These are phyloP conservation scores for Xylariaceae sp. DNA, from an alignment of 2,329 filamentous ascomycete species.

Conservation along the genomic window DNA sequence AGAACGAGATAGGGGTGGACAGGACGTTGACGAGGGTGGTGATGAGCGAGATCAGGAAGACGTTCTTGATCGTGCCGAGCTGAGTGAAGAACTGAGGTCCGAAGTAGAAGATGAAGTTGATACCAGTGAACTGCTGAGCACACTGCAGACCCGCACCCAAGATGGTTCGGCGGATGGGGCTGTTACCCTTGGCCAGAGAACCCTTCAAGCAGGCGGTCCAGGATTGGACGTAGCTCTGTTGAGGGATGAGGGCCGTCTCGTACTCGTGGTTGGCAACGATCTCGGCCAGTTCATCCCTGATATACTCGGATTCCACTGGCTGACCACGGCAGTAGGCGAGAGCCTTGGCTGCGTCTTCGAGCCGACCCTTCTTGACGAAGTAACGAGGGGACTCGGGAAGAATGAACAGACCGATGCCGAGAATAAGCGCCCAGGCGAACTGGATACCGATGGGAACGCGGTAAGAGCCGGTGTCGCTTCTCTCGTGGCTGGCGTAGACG, in stretches of 20 bases:
- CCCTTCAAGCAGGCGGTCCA: constrained; percentile 57
- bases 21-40: constrained; percentile 71
- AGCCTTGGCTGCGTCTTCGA: constrained; percentile 53
- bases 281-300: constrained; percentile 65
- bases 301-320: constrained; percentile 56
- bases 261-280: constrained; percentile 70
- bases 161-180: constrained; percentile 51
- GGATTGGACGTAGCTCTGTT: constrained; percentile 49
- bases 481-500: constrained; percentile 58
- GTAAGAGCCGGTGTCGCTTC: constrained; percentile 57
- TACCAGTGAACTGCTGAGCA: constrained; percentile 41
- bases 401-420: constrained; percentile 34
- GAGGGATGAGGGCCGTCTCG: constrained; percentile 56
- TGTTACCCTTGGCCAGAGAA: constrained; percentile 48
- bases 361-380: constrained; percentile 61
- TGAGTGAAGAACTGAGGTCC: constrained; percentile 66
- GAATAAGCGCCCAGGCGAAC: constrained; percentile 45
- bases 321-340: constrained; percentile 61
- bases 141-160: constrained; percentile 32
- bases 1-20: constrained; percentile 69
- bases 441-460: constrained; percentile 67
- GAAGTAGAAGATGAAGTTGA: constrained; percentile 73
- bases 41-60: constrained; percentile 67
- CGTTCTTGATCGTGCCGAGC: constrained; percentile 58
- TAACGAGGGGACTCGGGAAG: constrained; percentile 65